A percentile compares a stretch with the other conserved stretches of the same genome.
These are phyloP conservation scores for Pleodorina starrii DNA, from an alignment of 139 green algal species.

Conservation along the genomic window DNA sequence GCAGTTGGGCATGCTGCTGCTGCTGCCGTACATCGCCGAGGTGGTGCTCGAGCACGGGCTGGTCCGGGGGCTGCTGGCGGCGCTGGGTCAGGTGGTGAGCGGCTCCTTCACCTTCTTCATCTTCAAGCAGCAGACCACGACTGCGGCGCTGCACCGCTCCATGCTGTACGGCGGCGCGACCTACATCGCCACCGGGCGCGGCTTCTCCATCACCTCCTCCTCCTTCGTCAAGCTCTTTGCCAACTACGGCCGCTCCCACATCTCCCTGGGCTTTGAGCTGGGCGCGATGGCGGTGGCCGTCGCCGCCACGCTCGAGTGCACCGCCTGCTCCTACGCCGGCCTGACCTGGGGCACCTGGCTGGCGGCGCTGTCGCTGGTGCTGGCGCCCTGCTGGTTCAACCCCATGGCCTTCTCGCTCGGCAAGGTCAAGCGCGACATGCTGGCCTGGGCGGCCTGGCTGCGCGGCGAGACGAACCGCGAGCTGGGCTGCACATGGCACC, in stretches of 20 bases:
- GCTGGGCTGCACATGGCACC: slow-evolving; percentile 52
- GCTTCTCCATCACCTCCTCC: slow-evolving; percentile 84
- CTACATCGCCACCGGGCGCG: slow-evolving; percentile 82
- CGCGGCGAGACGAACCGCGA: slow-evolving; percentile 56
- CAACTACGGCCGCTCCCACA: slow-evolving; percentile 77
- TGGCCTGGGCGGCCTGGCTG: slow-evolving; percentile 47
- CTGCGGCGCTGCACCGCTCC: slow-evolving; percentile 72
- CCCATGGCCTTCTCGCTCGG: slow-evolving; percentile 45
- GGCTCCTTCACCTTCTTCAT: slow-evolving; percentile 83
- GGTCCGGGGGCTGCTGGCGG: slow-evolving; percentile 54
- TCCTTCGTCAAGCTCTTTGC: slow-evolving; percentile 73
- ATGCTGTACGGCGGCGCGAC: slow-evolving; percentile 78
- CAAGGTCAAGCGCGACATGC: slow-evolving; percentile 55
- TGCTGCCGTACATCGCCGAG: slow-evolving; percentile 78
- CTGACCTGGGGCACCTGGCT: slow-evolving; percentile 79
- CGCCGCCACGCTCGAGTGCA: slow-evolving; percentile 5
- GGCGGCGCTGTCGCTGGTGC: slow-evolving; percentile 76
- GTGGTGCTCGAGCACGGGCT: slow-evolving; percentile 78
- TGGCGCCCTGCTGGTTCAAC: slow-evolving; percentile 81
- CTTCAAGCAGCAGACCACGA: slow-evolving; percentile 78
- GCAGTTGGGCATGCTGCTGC: slow-evolving; percentile 79
- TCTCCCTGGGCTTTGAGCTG: slow-evolving; percentile 82
- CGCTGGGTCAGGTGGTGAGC: slow-evolving; percentile 46
- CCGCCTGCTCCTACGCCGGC: slow-evolving; percentile 29
- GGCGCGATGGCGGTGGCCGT: slow-evolving; percentile 19